phyloP scores from a whole-genome alignment of 176 grass and related monocot species.

The Aechmea fasciata region DNA sequence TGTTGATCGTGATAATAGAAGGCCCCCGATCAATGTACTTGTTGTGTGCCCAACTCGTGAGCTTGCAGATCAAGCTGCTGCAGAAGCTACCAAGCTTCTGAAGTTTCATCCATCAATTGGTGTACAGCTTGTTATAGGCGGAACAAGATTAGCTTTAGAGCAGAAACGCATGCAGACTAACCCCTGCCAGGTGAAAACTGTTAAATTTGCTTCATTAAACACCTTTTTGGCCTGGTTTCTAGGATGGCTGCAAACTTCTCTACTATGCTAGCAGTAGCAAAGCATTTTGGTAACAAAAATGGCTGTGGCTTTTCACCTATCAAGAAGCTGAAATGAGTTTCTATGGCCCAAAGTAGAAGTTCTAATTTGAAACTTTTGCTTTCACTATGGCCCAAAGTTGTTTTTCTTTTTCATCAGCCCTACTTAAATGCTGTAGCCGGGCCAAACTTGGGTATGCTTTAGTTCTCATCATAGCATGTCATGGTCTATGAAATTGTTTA shows the following conservation, averaged over 20 bases:
- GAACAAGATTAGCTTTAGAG: conserved; percentile 76
- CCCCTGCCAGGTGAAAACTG: conserved; percentile 57
- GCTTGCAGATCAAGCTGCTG: conserved; percentile 81
- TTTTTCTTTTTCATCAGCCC: no score
- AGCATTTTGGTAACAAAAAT: no score
- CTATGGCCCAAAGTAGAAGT: no score
- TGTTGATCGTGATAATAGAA: conserved; percentile 53
- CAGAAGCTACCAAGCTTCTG: conserved; percentile 75
- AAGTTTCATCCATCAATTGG: conserved; percentile 83
- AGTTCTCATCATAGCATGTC: neutral
- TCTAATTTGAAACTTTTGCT: no score
- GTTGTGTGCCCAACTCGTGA: conserved; percentile 84
- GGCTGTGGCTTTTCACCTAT: no score
- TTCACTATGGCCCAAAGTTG: no score
- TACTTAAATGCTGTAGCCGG: no score
- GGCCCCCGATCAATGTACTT: conserved; percentile 73
- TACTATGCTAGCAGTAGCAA: no score
- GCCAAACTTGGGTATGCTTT: neutral
- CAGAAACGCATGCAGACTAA: conserved; percentile 88
- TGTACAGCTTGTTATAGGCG: conserved; percentile 87
- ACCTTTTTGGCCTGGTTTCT: no score
- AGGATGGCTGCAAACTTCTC: no score
- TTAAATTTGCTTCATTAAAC: neutral
- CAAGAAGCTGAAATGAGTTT: no score
- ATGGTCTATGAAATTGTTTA: conserved; percentile 24